Conservation (phyloP, 2,329 filamentous ascomycete species). For the Fusarium begoniae region DNA sequence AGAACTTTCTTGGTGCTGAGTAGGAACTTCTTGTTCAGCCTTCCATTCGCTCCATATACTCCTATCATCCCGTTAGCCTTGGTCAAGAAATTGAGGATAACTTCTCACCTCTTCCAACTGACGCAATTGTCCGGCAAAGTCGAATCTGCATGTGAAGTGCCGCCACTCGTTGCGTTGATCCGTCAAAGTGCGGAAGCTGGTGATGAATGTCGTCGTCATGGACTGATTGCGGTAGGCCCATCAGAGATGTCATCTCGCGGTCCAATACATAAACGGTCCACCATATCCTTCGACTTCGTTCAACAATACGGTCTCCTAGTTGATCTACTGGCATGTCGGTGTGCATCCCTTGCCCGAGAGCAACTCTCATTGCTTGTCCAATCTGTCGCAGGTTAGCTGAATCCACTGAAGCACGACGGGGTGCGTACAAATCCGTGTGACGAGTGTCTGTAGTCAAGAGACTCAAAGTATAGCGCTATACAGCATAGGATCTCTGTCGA, state of each 20-base stretch:
- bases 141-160: slow-evolving; percentile 48
- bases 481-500: slow-evolving; percentile 61
- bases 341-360: slow-evolving; percentile 61
- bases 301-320: slow-evolving; percentile 51
- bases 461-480: slow-evolving; percentile 62
- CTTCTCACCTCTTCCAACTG: slow-evolving; percentile 44
- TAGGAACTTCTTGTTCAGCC: slow-evolving; percentile 45
- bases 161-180: slow-evolving; percentile 38
- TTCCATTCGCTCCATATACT: slow-evolving; percentile 44
- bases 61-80: slow-evolving; percentile 10
- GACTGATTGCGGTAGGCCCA: slow-evolving; percentile 61
- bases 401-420: fast-evolving
- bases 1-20: slow-evolving; percentile 45
- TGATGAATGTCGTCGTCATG: slow-evolving; percentile 61
- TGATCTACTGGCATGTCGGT: slow-evolving; percentile 58
- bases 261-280: slow-evolving; percentile 65
- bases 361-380: slow-evolving; percentile 61
- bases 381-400: slow-evolving; percentile 37
- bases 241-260: slow-evolving; percentile 62
- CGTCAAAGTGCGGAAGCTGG: slow-evolving; percentile 45
- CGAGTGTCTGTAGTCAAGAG: slow-evolving; percentile 56
- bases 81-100: neutral
- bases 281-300: slow-evolving; percentile 60
- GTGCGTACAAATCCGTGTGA: slow-evolving; percentile 55
- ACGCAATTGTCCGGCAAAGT: slow-evolving; percentile 44